Evolutionary conservation across 2,329 filamentous ascomycete genomes (phyloP), one percentile per base, ranked within the genome.

Genomic region (Cladosporium sp.): DNA sequence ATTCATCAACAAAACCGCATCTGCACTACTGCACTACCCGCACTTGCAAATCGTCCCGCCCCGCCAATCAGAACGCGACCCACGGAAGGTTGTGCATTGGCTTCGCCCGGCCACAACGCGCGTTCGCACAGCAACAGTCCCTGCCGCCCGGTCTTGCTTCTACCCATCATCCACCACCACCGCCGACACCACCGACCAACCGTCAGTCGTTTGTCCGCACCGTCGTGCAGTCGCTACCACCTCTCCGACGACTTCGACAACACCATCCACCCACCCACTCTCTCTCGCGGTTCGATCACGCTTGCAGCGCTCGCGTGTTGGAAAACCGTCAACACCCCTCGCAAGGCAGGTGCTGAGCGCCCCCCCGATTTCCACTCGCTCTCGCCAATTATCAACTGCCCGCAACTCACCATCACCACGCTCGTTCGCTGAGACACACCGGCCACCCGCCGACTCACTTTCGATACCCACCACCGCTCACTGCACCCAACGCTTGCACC

Each of bases 91-190:
- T 40, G 45, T 49, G 55, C 57, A 60, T 58, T 59, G 59, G 52
- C 52, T 51, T 46, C 39, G 53, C 54, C 51, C 45, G 45, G 45
- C 18, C 50, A 53, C 55, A 57, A 58, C 59, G 57, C 60, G 60
- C 58, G 59, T 60, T 63, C 58, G 55, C 61, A 55, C 60, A 61
- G 59, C 61, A 62, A 64, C 60, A 59, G 49, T 7, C 16, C 49
- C 29, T 39, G 52, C 42, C 40, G 33, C 40, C 53, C 53, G 50
- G 51, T 50, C 46, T 56, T 50, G 45, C 54, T 43, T 49, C 49
- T 47, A 49, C 22, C 38, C 25, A 16, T 43, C 8, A 38, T 25
- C 43, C 33, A 38, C 52, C 27, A 30, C 50, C 16, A 41, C 51
- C 33, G 36, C 41, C 36, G 20, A 16, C 43, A 9, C 22, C 9